Evolutionary conservation across 768 basidiomycete genomes (phyloP).

Genomic region (Termitomyces sp.): DNA sequence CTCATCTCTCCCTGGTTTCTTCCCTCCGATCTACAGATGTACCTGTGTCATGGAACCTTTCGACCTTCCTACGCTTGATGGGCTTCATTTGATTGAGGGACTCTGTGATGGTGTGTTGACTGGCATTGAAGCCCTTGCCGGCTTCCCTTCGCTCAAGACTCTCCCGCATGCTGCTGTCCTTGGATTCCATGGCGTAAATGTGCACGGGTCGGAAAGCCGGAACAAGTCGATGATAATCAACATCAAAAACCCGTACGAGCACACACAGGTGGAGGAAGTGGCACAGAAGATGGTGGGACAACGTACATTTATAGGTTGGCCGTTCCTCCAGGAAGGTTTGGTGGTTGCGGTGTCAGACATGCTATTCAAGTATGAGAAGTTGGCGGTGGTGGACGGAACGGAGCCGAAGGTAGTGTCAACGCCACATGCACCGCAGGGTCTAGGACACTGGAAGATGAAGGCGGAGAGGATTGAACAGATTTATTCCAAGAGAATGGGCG

Average conservation of each 20-base stretch:
- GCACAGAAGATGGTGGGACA: constrained; percentile 73
- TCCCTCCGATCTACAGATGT: constrained; percentile 82
- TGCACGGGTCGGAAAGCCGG: constrained; percentile 84
- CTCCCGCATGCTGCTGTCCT: constrained; percentile 73
- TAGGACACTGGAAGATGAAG: constrained; percentile 75
- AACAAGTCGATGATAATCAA: constrained; percentile 94
- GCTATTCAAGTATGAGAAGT: constrained; percentile 80
- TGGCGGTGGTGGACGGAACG: constrained; percentile 44
- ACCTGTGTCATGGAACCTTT: constrained; percentile 78
- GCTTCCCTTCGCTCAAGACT: constrained; percentile 94
- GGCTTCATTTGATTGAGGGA: constrained; percentile 81
- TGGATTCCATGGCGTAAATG: constrained; percentile 86
- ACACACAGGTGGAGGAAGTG: constrained; percentile 62
- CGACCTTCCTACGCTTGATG: constrained; percentile 82
- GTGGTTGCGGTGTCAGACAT: constrained; percentile 86
- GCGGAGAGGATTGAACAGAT: constrained; percentile 76
- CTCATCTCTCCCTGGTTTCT: constrained; percentile 91
- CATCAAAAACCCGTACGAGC: constrained; percentile 71
- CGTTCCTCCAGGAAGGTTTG: constrained; percentile 89
- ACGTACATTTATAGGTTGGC: constrained; percentile 84
- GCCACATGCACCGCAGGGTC: constrained; percentile 65
- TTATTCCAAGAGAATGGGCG: constrained; percentile 88
- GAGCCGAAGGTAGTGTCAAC: constrained; percentile 57
- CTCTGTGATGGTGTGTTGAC: constrained; percentile 86
- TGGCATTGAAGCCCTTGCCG: constrained; percentile 82